phyloP scores from a whole-genome alignment of 768 basidiomycete genomes.

The Rickenella mellea region DNA sequence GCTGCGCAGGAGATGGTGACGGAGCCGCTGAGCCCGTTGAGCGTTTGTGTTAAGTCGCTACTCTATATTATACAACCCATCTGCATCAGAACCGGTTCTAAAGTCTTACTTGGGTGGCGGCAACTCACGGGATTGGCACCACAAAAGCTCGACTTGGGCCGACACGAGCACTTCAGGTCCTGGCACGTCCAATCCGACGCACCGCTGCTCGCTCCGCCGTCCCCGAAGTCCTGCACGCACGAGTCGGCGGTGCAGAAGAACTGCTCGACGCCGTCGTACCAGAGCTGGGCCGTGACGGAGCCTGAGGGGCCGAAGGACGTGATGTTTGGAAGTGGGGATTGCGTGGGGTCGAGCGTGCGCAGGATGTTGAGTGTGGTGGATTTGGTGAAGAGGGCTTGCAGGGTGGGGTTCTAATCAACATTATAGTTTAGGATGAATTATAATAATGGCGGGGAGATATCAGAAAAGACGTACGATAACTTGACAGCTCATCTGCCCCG shows the following conservation, averaged over 20 bases:
- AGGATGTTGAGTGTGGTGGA: conserved; percentile 68
- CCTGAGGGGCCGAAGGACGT: conserved; percentile 48
- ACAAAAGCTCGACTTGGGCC: conserved; percentile 64
- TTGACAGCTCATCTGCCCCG: conserved; percentile 76
- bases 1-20: conserved; percentile 62
- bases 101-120: background rate
- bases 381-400: conserved; percentile 69
- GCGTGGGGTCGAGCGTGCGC: conserved; percentile 58
- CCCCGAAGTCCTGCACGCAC: conserved; percentile 52
- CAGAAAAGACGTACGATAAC: conserved; percentile 55
- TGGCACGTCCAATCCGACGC: conserved; percentile 61
- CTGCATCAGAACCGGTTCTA: background rate
- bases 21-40: conserved; percentile 56
- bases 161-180: conserved; percentile 67
- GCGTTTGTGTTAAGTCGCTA: conserved; percentile 45
- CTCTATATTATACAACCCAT: conserved; percentile 3
- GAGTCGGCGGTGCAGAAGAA: conserved; percentile 73
- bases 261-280: conserved; percentile 78
- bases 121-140: conserved; percentile 31
- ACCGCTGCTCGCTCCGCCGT: conserved; percentile 24
- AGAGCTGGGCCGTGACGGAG: conserved; percentile 57
- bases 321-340: conserved; percentile 58
- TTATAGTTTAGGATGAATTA: background rate
- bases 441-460: background rate
- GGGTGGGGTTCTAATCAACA: conserved; percentile 61